Percentiles rank a stretch among this genome's conserved stretches.
Conservation (phyloP, 345 rosid species). For the Clausena lansium region DNA sequence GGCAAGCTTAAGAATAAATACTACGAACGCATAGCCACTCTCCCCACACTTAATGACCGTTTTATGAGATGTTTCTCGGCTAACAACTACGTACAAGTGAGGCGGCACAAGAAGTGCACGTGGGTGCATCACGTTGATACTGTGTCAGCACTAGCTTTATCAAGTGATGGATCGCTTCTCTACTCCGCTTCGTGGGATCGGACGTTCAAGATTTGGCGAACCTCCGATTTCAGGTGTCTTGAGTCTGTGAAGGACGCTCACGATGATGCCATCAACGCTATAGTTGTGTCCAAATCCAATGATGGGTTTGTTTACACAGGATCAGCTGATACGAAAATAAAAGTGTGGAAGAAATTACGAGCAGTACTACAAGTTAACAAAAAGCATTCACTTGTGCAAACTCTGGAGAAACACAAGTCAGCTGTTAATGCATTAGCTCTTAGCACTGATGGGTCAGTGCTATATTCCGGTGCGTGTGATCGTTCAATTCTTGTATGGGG, state of each 20-base stretch:
- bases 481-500: conserved; percentile 76
- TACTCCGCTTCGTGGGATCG: conserved; percentile 85
- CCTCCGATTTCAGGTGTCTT: conserved; percentile 53
- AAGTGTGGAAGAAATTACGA: conserved; percentile 47
- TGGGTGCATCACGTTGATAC: conserved; percentile 85
- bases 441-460: conserved; percentile 50
- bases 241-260: conserved; percentile 63
- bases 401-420: conserved; percentile 57
- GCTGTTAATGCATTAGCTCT: conserved; percentile 71
- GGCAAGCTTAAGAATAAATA: conserved; percentile 17
- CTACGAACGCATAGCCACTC: conserved; percentile 47
- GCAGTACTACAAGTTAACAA: conserved; percentile 13
- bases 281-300: conserved; percentile 43
- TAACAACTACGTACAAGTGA: conserved; percentile 58
- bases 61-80: conserved; percentile 36
- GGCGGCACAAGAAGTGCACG: conserved; percentile 66
- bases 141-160: conserved; percentile 56
- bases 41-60: conserved; percentile 65
- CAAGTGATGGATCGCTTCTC: conserved; percentile 43
- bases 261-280: conserved; percentile 70
- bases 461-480: conserved; percentile 83
- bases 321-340: conserved; percentile 71
- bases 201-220: conserved; percentile 70
- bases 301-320: conserved; percentile 68
- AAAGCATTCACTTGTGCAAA: conserved; percentile 40